phyloP scores from a whole-genome alignment of 1,284 basidiomycete genomes.

The Cronartium ribicola region DNA sequence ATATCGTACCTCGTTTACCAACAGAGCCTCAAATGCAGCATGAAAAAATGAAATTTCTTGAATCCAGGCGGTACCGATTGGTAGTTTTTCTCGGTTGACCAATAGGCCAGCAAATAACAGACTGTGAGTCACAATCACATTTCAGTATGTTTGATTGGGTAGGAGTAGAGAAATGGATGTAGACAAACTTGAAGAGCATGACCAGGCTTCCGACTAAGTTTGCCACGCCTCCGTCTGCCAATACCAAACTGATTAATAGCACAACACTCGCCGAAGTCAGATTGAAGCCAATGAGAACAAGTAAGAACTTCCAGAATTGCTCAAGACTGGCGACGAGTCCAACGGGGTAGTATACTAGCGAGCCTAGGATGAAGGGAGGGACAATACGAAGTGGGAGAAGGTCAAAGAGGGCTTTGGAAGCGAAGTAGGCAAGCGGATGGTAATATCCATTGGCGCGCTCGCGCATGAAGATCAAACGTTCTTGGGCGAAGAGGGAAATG shows the following conservation, averaged over 20 bases:
- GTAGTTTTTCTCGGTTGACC: slow-evolving; percentile 85
- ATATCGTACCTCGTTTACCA: slow-evolving; percentile 91
- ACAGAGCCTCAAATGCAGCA: slow-evolving; percentile 92
- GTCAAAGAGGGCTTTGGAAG: slow-evolving; percentile 93
- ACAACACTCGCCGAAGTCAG: slow-evolving; percentile 86
- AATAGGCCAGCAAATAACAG: slow-evolving; percentile 89
- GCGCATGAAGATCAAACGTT: slow-evolving; percentile 90
- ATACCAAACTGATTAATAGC: slow-evolving; percentile 79
- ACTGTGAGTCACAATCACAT: slow-evolving; percentile 54
- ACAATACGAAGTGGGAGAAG: slow-evolving; percentile 88
- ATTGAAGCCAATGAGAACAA: slow-evolving; percentile 90
- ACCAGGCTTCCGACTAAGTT: slow-evolving; percentile 87
- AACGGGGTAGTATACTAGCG: slow-evolving; percentile 86
- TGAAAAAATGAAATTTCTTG: slow-evolving; percentile 94
- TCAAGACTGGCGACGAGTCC: slow-evolving; percentile 84
- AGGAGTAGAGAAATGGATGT: not conserved
- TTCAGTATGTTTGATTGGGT: slow-evolving; percentile 5
- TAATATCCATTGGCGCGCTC: slow-evolving; percentile 97
- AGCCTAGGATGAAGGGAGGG: slow-evolving; percentile 87
- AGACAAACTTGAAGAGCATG: slow-evolving; percentile 91
- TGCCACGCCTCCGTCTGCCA: slow-evolving; percentile 77
- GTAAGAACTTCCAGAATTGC: slow-evolving; percentile 95
- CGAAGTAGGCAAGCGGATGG: slow-evolving; percentile 88
- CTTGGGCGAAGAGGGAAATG: slow-evolving; percentile 83
- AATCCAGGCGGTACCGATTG: slow-evolving; percentile 70